Base-by-base conservation (phyloP, 176 grass and related monocot species). In the Raddia distichophylla region DNA sequence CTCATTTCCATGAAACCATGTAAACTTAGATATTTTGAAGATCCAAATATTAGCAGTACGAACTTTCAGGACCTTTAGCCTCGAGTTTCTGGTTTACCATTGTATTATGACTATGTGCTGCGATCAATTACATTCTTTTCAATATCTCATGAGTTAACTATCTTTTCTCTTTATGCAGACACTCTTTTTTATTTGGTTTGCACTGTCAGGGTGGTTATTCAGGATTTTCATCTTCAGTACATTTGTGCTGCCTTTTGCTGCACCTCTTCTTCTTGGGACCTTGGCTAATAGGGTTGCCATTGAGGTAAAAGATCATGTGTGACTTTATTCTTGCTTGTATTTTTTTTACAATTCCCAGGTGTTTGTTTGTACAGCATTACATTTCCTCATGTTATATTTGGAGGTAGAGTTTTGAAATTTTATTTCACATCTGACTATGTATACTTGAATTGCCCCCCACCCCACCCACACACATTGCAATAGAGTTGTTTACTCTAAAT, bases 171-270 rank as follows among this genome's bases (percentile, higher is more conserved):
- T 73, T 80, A n/a, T 87, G 83, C 80, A 99, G 96, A 95, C 93
- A 3, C 76, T 95, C 8, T 83, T 95, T 75, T 95, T 99, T 51
- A 47, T 95, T 46, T 99, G 93, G 96, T 79, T 99, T 75, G 80
- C 86, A 14, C 80, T 99, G 47, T 95, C 93, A 32, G 91, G 93
- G 42, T 99, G 96, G 96, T 78, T 99, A 48, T 99, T 99, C 88
- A 99, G 93, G 80, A 76, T 99, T 80, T 91, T 95, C 76, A 82
- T 99, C 74, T 88, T 95, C 27, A 85, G 87, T 43, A 91, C 91
- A 61, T 93, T 94, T 50, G 82, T 99, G 47, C 73, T 99, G 54
- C 96, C 96, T 50, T 87, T 95, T 48, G 93, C 93, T 16, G 93
- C 85, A 53, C 96, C 93, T 57, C 88, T 95, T 99, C 91, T 99